Conservation (phyloP, 495 filamentous ascomycete genomes). For the Penicillium macrosclerotiorum region DNA sequence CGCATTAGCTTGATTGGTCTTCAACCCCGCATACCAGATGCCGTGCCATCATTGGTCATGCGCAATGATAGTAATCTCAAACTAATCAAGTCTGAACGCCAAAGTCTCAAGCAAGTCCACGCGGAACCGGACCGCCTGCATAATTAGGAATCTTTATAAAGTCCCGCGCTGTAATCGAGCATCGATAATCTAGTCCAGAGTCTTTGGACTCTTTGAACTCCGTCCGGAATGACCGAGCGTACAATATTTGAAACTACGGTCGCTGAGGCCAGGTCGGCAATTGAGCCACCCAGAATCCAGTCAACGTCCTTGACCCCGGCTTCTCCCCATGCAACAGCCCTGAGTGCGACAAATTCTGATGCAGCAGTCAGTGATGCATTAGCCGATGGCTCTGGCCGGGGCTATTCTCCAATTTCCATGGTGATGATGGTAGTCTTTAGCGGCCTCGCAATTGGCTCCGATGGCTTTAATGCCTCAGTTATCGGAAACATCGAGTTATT, state of each 20-base stretch:
- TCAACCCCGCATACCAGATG: slow-evolving; percentile 1
- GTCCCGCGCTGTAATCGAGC: too few relatives aligned
- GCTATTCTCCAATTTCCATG: slow-evolving; percentile 21
- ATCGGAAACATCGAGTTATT: slow-evolving; percentile 30
- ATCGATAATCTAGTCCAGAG: too few relatives aligned
- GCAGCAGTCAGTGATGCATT: background rate
- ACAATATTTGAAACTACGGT: too few relatives aligned
- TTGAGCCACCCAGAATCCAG: too few relatives aligned
- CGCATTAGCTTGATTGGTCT: background rate
- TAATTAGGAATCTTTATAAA: too few relatives aligned
- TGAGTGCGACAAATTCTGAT: background rate
- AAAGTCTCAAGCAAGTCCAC: background rate
- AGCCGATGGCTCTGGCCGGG: slow-evolving; percentile 1
- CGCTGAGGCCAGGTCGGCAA: background rate
- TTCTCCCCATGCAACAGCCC: background rate
- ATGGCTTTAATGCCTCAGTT: slow-evolving; percentile 30
- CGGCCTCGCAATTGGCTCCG: slow-evolving; percentile 27
- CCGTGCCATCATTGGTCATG: too few relatives aligned
- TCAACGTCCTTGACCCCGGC: too few relatives aligned
- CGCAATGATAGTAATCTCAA: too few relatives aligned
- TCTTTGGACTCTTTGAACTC: too few relatives aligned
- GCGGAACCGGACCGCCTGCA: background rate
- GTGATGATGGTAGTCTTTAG: slow-evolving; percentile 29
- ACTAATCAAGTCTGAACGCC: too few relatives aligned
- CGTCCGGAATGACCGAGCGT: too few relatives aligned